Percentiles rank a stretch among this genome's conserved stretches.
Conservation (phyloP, 306 rosid species). For the Castanopsis chinensis region DNA sequence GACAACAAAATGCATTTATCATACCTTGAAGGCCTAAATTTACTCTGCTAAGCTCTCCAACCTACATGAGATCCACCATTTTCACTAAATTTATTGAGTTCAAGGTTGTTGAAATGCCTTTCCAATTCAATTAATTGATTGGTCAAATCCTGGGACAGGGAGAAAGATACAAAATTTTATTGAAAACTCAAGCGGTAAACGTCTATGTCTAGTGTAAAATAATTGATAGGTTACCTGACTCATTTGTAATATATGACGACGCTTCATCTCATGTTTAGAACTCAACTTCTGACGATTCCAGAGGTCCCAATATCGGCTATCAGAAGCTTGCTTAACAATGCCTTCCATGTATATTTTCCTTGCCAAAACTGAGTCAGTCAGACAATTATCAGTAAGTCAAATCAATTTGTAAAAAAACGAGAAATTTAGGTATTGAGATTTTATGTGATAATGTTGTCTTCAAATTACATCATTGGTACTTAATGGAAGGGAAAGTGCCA, state of each 20-base stretch:
- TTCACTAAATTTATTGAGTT: slow-evolving; percentile 73
- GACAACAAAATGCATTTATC: slow-evolving; percentile 8
- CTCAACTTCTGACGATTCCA: slow-evolving; percentile 88
- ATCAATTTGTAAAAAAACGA: background rate
- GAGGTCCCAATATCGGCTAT: slow-evolving; percentile 79
- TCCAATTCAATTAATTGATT: slow-evolving; percentile 84
- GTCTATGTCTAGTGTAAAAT: slow-evolving; percentile 14
- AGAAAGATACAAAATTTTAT: slow-evolving; percentile 10
- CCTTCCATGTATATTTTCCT: slow-evolving; percentile 78
- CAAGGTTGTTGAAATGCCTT: slow-evolving; percentile 84
- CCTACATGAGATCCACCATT: slow-evolving; percentile 35
- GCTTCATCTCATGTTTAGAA: slow-evolving; percentile 81
- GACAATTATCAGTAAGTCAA: slow-evolving; percentile 18
- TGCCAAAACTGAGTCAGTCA: slow-evolving; percentile 62
- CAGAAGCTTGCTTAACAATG: slow-evolving; percentile 80
- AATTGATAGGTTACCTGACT: slow-evolving; percentile 55
- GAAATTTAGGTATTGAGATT: too few relatives aligned
- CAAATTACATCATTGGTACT: too few relatives aligned
- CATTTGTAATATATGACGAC: slow-evolving; percentile 58
- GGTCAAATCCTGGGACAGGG: slow-evolving; percentile 63
- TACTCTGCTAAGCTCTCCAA: slow-evolving; percentile 48
- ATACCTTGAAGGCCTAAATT: slow-evolving; percentile 76
- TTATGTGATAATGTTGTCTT: too few relatives aligned
- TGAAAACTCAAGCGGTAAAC: slow-evolving; percentile 5
- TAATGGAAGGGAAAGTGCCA: too few relatives aligned